Conservation (phyloP, 2,329 filamentous ascomycete species). For the Epicoccum sorghinum region DNA sequence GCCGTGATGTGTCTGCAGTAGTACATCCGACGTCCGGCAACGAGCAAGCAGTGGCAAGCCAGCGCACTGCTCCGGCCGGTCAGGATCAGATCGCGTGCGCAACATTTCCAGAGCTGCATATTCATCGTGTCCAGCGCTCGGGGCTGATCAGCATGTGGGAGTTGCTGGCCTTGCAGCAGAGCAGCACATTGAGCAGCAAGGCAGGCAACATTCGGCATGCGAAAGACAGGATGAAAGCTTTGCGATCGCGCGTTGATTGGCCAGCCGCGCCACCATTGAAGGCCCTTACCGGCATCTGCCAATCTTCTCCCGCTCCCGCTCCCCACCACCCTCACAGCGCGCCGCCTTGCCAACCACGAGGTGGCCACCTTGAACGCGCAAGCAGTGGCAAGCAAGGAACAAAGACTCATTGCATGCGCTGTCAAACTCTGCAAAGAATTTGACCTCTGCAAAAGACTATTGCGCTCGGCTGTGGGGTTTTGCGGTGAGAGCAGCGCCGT, state of each 20-base stretch:
- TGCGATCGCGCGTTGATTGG: constrained; percentile 15
- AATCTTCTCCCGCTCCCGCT: constrained; percentile 5
- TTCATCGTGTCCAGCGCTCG: background rate
- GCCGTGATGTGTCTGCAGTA: constrained; percentile 8
- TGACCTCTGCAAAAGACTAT: background rate
- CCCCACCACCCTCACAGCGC: background rate
- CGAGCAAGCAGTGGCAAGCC: constrained; percentile 6
- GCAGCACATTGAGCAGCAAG: background rate
- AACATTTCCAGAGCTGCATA: background rate
- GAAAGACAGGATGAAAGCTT: background rate
- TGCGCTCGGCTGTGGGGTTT: constrained; percentile 5
- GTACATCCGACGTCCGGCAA: constrained; percentile 4
- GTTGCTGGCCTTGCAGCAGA: background rate
- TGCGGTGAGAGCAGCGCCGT: background rate
- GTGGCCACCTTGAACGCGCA: background rate
- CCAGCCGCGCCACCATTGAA: background rate
- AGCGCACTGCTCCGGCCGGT: background rate
- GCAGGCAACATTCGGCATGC: background rate
- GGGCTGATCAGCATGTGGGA: constrained; percentile 2
- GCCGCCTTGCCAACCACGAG: background rate
- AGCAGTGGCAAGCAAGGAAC: constrained; percentile 11
- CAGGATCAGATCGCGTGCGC: background rate
- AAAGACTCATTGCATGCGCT: background rate
- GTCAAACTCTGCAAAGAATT: constrained; percentile 6
- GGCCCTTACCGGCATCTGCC: constrained; percentile 5